Evolutionary conservation across 306 rosid genomes (phyloP), one percentile per base, ranked within the genome.

Genomic region (Mimosa bimucronata): DNA sequence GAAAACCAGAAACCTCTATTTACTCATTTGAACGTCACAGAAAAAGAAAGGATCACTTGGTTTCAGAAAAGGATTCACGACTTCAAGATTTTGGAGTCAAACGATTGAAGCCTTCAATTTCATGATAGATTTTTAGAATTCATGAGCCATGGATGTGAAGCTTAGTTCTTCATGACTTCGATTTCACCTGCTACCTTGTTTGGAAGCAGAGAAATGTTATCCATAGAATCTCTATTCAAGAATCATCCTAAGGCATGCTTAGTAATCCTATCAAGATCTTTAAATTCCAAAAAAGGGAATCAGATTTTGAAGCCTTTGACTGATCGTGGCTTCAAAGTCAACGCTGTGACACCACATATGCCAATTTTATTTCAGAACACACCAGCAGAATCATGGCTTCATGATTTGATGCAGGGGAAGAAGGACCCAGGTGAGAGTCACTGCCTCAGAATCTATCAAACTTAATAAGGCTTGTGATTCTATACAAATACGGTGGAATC

Each of bases 351-450:
- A 12, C 96, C 96, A 5, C 91, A 92, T 85, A 84, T 92, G 85
- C 21, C 94, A 31, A 84, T 82, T 80, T 81, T 92, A 77, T 87
- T 92, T 86, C 86, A 66, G 14, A 76, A 74, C 30, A 91, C 96
- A 13, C 92, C 90, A 3, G 97, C 90, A 1, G 84, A 89, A 82
- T 62, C 82, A 71, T 92, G 97, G 97, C 66, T 90, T 73, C 62
- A 72, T 26, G 88, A 77, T 52, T 55, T 95, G 79, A 87, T 71
- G 74, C 74, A 72, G 38, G 98, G 97, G 66, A 87, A 88, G 21
- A 87, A 70, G 70, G 97, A 93, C 79, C 98, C 98, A 7, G 98
- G 98, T 66, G 88, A 84, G 87, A 91, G 91, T 91, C 89, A 28
- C 75, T 92, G 75, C 82, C 86, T 72, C 98, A 91, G 84, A 93